Base-by-base conservation (phyloP, 352 stramenopile genomes). In the Aphanomyces stellatus region DNA sequence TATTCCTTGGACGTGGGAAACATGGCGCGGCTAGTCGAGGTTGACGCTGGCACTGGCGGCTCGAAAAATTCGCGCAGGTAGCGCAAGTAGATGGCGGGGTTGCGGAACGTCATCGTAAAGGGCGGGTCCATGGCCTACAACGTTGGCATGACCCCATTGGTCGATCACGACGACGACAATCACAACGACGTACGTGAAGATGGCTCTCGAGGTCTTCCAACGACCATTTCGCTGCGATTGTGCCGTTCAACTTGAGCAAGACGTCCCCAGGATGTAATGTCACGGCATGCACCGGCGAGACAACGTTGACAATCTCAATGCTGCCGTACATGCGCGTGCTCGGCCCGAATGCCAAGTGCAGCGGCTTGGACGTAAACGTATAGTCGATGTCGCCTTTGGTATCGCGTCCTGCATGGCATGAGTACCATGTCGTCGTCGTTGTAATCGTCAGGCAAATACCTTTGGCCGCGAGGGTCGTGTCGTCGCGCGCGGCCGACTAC, bases 321-420 rank as follows among this genome's bases (percentile, higher is more conserved):
- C 80, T 85, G 4, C 80, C 83, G 61, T 91, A 91, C 15, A 87
- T 65, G n/a, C 83, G 75, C 8, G 83, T 91, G 5, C 80, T 88
- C 46, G 83, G 78, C 8, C 80, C 80, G 15, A 91, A 63, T 57
- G 69, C 64, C 28, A 91, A 64, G 37, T 74, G 72, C 15, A 90
- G 64, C 2, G 83, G 81, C 8, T 71, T 75, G n/a, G 80, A 69
- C 8, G 77, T 68, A 35, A 91, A 81, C 33, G 74, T 86, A 37
- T 81, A 62, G 15, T 73, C 76, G 51, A 85, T 87, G 60, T 90
- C 83, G 27, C 83, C 83, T 57, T 84, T 15, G 10, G n/a, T 11
- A 33, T 55, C 24, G 31, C 46, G 46, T 15, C 34, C 60, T 67
- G 25, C 6, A 30, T n/a, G 2, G 4, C n/a, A n/a, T n/a, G n/a